Evolutionary conservation across 805 yeast genomes (phyloP).

Genomic region (Teunomyces stri): DNA sequence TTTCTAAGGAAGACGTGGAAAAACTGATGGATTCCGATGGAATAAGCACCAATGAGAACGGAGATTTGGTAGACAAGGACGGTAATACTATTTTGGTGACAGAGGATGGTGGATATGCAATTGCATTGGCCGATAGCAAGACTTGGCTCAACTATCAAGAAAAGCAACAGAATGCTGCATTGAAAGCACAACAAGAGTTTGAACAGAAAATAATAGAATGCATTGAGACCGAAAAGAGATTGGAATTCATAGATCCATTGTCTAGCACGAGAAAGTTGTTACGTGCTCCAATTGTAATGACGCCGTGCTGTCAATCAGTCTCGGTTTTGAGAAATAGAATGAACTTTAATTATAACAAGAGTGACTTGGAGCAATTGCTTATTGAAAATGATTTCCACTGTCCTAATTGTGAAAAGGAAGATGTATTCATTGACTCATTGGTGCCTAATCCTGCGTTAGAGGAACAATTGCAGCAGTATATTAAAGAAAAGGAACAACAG

Average conservation of each 20-base stretch:
- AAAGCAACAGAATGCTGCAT: conserved; percentile 50
- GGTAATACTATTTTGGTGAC: conserved; percentile 74
- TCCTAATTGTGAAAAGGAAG: conserved; percentile 78
- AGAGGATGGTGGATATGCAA: conserved; percentile 93
- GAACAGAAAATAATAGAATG: conserved; percentile 32
- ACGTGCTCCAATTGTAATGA: conserved; percentile 64
- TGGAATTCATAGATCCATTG: conserved; percentile 66
- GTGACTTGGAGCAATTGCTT: conserved; percentile 43
- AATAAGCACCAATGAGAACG: conserved; percentile 38
- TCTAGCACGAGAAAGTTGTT: conserved; percentile 48
- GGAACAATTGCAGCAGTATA: conserved; percentile 50
- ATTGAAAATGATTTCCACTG: conserved; percentile 86
- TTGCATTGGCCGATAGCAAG: conserved; percentile 89
- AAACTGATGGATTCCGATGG: conserved; percentile 41
- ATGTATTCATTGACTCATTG: conserved; percentile 72
- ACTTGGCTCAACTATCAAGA: conserved; percentile 89
- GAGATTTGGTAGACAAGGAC: conserved; percentile 43
- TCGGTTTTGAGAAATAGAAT: conserved; percentile 56
- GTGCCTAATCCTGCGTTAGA: conserved; percentile 59
- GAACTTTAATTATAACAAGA: conserved; percentile 37
- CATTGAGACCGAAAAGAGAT: conserved; percentile 27
- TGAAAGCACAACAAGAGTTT: conserved; percentile 54
- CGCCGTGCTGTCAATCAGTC: conserved; percentile 72
- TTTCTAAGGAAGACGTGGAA: conserved; percentile 71
- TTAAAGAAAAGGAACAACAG: conserved; percentile 33